phyloP scores from a whole-genome alignment of 257 asterid species.

The Anisodus acutangulus region DNA sequence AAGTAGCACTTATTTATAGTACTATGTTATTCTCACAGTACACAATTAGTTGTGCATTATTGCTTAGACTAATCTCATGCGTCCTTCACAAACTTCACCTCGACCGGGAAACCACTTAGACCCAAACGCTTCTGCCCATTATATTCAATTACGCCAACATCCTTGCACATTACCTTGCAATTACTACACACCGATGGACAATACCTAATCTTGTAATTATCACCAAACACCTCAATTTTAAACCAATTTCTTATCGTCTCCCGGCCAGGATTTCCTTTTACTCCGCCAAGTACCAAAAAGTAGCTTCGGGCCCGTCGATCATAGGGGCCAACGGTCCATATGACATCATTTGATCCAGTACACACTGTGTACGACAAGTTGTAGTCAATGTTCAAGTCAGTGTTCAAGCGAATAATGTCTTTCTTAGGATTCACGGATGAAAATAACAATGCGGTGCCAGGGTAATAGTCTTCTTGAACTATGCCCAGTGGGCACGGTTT shows the following conservation, averaged over 20 bases:
- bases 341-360: not conserved
- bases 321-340: not conserved
- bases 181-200: not conserved
- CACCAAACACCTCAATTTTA: not conserved
- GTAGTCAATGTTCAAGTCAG: not conserved
- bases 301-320: not conserved
- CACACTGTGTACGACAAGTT: not conserved
- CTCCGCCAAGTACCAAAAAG: not conserved
- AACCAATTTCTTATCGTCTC: not conserved
- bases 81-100: not conserved
- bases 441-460: not conserved
- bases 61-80: not conserved
- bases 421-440: not conserved
- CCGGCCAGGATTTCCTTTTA: not conserved
- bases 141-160: not conserved
- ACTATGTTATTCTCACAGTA: not conserved
- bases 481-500: not conserved
- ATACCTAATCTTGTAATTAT: not conserved
- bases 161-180: not conserved
- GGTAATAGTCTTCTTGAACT: constrained; percentile 11
- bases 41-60: no score
- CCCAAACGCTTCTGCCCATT: not conserved
- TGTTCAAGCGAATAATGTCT: not conserved
- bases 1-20: not conserved
- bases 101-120: not conserved